Percentiles rank a stretch among this genome's conserved stretches.
phyloP scores from a whole-genome alignment of 257 asterid species.

The Solanum sejunctum region DNA sequence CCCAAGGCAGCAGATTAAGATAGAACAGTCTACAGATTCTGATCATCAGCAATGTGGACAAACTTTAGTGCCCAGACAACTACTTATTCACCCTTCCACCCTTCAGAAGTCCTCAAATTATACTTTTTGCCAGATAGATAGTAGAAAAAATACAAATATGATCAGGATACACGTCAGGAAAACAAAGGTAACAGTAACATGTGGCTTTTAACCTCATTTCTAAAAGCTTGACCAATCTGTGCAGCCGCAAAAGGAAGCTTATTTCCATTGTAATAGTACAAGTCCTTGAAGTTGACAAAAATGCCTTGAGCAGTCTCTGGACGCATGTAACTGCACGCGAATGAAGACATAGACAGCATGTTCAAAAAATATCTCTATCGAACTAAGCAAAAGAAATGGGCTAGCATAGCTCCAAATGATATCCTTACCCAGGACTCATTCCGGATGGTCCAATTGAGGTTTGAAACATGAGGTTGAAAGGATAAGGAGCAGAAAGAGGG shows the following conservation, averaged over 20 bases:
- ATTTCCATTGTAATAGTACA: constrained; percentile 58
- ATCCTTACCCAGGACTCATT: constrained; percentile 12
- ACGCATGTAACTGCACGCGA: constrained; percentile 45
- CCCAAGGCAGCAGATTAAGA: background rate
- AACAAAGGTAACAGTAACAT: background rate
- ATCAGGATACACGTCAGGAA: background rate
- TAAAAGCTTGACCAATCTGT: constrained; percentile 78
- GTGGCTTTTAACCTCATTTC: constrained; percentile 42
- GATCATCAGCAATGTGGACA: background rate
- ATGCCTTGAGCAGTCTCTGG: constrained; percentile 85
- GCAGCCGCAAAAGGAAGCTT: constrained; percentile 81
- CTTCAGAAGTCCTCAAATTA: background rate
- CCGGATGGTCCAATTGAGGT: constrained; percentile 14
- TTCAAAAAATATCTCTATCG: background rate
- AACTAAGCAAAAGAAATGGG: background rate
- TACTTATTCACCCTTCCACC: background rate
- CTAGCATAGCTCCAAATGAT: background rate
- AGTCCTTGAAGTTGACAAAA: constrained; percentile 64
- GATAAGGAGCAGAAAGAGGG: constrained; percentile 16
- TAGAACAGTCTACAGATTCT: background rate
- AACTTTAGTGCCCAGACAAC: background rate
- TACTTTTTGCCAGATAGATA: background rate
- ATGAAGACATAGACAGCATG: background rate
- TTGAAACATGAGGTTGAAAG: constrained; percentile 16
- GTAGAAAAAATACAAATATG: background rate